These are phyloP conservation scores for Emericellopsis terricola DNA, from an alignment of 495 filamentous ascomycete species.

Conservation along the genomic window DNA sequence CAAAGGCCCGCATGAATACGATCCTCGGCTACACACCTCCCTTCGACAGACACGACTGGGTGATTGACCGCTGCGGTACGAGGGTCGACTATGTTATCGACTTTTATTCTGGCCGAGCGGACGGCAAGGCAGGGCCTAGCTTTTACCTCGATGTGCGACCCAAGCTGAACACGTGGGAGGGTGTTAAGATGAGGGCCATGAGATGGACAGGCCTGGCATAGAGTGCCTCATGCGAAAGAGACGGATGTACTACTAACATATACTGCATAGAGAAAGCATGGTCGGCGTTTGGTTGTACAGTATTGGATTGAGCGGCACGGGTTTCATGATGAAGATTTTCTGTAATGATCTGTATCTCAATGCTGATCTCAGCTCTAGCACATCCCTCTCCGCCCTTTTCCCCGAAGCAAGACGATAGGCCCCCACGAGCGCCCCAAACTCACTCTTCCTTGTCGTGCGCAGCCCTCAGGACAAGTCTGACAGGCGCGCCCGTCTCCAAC, in stretches of 20 bases:
- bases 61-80: conserved; percentile 83
- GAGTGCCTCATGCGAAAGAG: background rate
- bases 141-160: conserved; percentile 93
- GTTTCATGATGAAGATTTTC: too few species aligned
- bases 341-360: too few species aligned
- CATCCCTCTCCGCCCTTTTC: background rate
- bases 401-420: too few species aligned
- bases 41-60: conserved; percentile 96
- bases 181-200: conserved; percentile 63
- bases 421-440: too few species aligned
- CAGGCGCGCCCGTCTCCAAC: conserved; percentile 1
- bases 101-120: conserved; percentile 72
- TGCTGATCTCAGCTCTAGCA: conserved; percentile 4
- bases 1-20: conserved; percentile 63
- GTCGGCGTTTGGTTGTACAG: background rate
- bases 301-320: conserved; percentile 3
- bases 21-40: conserved; percentile 73
- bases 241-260: too few species aligned
- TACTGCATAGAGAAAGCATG: too few species aligned
- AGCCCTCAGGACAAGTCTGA: background rate
- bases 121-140: conserved; percentile 36
- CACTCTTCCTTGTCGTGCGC: background rate
- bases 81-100: conserved; percentile 91
- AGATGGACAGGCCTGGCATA: conserved; percentile 42
- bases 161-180: conserved; percentile 84